Base-by-base conservation (phyloP, 2,329 filamentous ascomycete genomes). In the Nothopassalora personata region DNA sequence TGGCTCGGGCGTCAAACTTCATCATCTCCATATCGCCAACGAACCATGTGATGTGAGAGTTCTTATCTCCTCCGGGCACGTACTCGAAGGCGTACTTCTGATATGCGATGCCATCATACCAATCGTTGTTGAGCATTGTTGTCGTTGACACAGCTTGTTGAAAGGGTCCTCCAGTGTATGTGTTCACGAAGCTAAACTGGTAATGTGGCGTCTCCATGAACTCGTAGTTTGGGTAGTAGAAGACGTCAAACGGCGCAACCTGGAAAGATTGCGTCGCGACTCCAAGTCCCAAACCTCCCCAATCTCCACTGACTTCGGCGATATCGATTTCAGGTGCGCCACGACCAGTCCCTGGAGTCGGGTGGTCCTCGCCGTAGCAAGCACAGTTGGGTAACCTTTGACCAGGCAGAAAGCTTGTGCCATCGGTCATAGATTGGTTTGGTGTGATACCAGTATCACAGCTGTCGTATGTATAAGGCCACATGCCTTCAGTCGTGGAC, bases 41-140 rank as follows among this genome's bases (percentile, higher is more conserved):
- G 60, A 77, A 80, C 81, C 81, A 84, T 7, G 75, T 74, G 55
- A 84, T 79, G 58, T 76, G 73, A 0, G 75, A 72, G 13, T 79
- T 74, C 60, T 77, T 68, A 34, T 71, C 73, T 18, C 73, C 72
- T 4, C 81, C 81, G 1, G 81, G 80, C 0, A 70, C 72, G 60
- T 84, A 83, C 61, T 84, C 81, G 57, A 81, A 83, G 1, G 79
- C 77, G 67, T 81, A 84, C 53, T 77, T 81, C 64, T 84, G 81
- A 64, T 83, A 84, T 19, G 73, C 69, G 13, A 76, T 74, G 4
- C 79, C 79, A 58, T 83, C 80, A 57, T 80, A 84, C 82, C 81
- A 84, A 9, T 76, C 64, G 60, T 79, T 80, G 67, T 83, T 83
- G 10, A 84, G 72, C 53, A 79, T 76, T 0, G 80, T 81, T 10